phyloP scores from a whole-genome alignment of 75 land plant species.

The Sequoiadendron giganteum region DNA sequence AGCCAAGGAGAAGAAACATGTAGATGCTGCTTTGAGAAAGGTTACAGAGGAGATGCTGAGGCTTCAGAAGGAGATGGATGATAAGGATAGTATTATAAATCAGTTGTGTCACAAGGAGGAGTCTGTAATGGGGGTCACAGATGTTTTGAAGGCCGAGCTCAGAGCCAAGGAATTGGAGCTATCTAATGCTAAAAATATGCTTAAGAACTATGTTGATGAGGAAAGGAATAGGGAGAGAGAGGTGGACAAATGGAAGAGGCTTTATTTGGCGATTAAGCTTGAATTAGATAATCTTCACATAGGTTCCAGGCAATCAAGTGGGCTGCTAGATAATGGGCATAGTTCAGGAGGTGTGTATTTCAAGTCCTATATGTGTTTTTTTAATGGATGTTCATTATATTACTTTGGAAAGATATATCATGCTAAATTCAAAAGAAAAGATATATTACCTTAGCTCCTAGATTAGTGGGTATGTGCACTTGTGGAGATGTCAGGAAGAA shows the following conservation, averaged over 20 bases:
- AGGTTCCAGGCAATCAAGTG: conserved; percentile 1
- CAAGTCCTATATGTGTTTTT: too few relatives aligned
- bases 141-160: neutral
- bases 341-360: neutral
- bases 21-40: conserved; percentile 7
- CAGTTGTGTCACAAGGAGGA: neutral
- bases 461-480: too few relatives aligned
- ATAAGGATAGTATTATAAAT: neutral
- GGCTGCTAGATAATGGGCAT: neutral
- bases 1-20: conserved; percentile 3
- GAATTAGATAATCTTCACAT: conserved; percentile 5
- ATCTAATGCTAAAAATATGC: neutral
- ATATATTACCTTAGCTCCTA: too few relatives aligned
- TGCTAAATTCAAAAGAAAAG: too few relatives aligned
- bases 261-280: conserved; percentile 6
- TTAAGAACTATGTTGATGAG: neutral
- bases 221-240: neutral
- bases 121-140: neutral
- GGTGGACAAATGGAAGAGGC: conserved; percentile 4
- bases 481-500: too few relatives aligned
- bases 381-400: too few relatives aligned
- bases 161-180: conserved; percentile 10
- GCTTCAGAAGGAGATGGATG: conserved; percentile 5
- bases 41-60: conserved; percentile 4
- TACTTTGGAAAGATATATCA: too few relatives aligned